Evolutionary conservation across 2,329 filamentous ascomycete species (phyloP).

Genomic region (Trichoderma atroviride): DNA sequence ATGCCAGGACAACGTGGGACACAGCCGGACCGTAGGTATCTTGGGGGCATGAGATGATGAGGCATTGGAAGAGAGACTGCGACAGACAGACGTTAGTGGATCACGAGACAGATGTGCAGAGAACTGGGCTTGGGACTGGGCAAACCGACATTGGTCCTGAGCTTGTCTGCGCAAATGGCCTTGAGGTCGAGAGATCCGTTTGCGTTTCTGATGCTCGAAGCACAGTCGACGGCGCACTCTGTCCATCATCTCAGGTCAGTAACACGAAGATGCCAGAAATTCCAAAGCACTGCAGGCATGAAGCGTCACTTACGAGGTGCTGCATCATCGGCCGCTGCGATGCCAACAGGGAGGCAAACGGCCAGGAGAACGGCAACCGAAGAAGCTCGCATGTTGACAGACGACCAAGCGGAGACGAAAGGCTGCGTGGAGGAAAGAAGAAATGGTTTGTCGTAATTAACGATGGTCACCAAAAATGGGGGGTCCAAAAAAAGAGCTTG

Average conservation of each 20-base stretch:
- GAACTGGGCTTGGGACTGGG: neutral
- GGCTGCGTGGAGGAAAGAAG: slow-evolving; percentile 15
- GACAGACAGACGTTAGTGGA: neutral
- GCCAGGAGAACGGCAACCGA: slow-evolving; percentile 27
- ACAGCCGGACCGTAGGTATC: slow-evolving; percentile 38
- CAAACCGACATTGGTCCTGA: slow-evolving; percentile 16
- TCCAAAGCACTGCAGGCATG: too few relatives aligned
- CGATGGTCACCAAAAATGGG: slow-evolving; percentile 39
- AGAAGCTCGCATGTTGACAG: slow-evolving; percentile 33
- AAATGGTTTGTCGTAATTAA: slow-evolving; percentile 38
- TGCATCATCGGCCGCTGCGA: neutral
- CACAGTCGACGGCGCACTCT: slow-evolving; percentile 33
- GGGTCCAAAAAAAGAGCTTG: slow-evolving; percentile 35
- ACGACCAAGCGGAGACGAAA: slow-evolving; percentile 18
- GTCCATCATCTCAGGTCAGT: neutral
- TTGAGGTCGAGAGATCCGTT: slow-evolving; percentile 27
- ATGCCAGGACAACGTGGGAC: slow-evolving; percentile 34
- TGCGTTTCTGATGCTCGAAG: slow-evolving; percentile 29
- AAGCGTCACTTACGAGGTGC: slow-evolving; percentile 15
- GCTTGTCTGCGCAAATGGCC: slow-evolving; percentile 30
- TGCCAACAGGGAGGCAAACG: slow-evolving; percentile 19
- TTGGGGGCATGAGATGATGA: slow-evolving; percentile 35
- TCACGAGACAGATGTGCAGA: neutral
- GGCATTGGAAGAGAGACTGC: slow-evolving; percentile 40
- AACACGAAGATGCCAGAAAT: neutral